Evolutionary conservation across 176 grass and related monocot genomes (phyloP), one percentile per base, ranked within the genome.

Genomic region (Triticum dicoccoides): DNA sequence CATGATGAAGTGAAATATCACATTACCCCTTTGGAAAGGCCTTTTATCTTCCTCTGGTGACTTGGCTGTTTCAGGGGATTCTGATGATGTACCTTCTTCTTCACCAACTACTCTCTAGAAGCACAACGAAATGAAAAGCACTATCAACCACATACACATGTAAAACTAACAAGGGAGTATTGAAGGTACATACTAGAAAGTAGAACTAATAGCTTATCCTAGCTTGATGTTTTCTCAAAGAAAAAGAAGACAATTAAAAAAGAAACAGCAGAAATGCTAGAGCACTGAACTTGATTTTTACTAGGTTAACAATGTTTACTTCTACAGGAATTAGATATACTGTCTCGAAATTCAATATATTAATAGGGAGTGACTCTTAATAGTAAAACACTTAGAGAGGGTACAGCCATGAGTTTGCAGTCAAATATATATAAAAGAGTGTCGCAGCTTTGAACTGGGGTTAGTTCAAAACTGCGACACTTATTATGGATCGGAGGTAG

Each of bases 91-190:
- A 79, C 20, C 87, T 83, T 92, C 83, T 74, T 87, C 86, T 83
- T 86, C 90, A 63, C 87, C 90, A 92, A 70, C 69, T 30, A 94
- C 58, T 89, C 84, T 95, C 97, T 98, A 89, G 59, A 91, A 76
- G 73, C 63, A 84, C 62, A 77, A 85, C 17, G 17, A 85, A n/a
- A 80, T 20, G 32, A 80, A 63, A 41, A 87, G 29, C 62, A 73
- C 64, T 61, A 68, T 73, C 62, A 89, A 29, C 14, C 25, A 69
- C 3, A 70, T 61, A 87, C 34, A 73, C 18, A 29, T 35, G 89
- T 5, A 71, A 56, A 38, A 64, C 52, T 20, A 4, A 41, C 54
- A 83, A 58, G 42, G 41, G 42, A 87, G 29, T 11, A 49, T 47
- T 5, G 9, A 59, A 32, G 42, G 25, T 3, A 80, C 44, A 67